Base-by-base conservation (phyloP, 306 rosid species). In the Arachis hypogaea region DNA sequence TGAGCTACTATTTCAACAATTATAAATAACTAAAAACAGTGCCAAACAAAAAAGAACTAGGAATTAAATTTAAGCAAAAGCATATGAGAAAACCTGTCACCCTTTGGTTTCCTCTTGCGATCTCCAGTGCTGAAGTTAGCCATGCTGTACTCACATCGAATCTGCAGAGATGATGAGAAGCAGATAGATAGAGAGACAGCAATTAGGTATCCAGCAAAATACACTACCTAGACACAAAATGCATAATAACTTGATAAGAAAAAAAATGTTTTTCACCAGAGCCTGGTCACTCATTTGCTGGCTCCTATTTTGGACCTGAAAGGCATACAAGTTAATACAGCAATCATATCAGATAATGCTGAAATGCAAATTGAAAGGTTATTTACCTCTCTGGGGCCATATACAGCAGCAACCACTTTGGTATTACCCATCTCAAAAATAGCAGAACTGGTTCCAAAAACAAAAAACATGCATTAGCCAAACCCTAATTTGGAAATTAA, bases 121-220 rank as follows among this genome's bases (percentile, higher is more conserved):
- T 93, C 98, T 46, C 98, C 98, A 0, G 97, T 89, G 77, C 98
- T 90, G 81, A 91, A 93, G 82, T 91, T 90, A 79, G 97, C 93
- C 97, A 93, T 91, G 79, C 85, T 93, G 70, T 91, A 93, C 73
- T 93, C 98, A 69, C 97, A 91, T 1, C 97, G 86, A 77, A 93
- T 89, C 98, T 91, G 60, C 75, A 69, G 28, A 47, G 18, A 77
- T 45, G n/a, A 77, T 41, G 55, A 38, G 59, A 66, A 61, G 43
- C 63, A 72, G 11, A 58, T 50, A 65, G 46, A 58, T 50, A 65
- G 52, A 60, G 47, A 56, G 6, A 60, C 47, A 56, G 4, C 22
- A 16, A 66, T 49, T 28, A 50, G 60, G n/a, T 42, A 9, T 57
- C 36, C 64, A 33, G 65, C 9, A 47, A 51, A 59, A 46, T 50